Conservation (phyloP, 78 protist species). For the Dictyostelium brefeldianum region DNA sequence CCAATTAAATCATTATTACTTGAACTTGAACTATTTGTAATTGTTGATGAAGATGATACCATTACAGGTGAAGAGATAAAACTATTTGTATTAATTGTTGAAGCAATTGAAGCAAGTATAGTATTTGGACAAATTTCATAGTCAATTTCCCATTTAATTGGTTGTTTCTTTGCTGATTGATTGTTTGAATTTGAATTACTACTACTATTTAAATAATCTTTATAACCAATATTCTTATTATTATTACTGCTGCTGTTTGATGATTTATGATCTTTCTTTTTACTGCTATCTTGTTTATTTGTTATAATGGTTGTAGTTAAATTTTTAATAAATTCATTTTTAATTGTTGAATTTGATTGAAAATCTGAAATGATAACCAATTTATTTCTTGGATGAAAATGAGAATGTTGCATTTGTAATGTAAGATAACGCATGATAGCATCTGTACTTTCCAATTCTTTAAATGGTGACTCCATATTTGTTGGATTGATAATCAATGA, state of each 20-base stretch:
- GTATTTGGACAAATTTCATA: conserved; percentile 16
- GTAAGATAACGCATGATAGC: conserved; percentile 21
- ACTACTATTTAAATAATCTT: neutral
- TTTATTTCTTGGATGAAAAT: conserved; percentile 60
- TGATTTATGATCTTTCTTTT: conserved; percentile 1
- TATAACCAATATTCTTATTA: neutral
- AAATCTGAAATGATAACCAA: conserved; percentile 43
- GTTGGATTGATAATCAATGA: neutral
- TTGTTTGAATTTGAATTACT: neutral
- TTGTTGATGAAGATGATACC: neutral
- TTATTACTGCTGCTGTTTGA: neutral
- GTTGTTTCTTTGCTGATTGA: neutral
- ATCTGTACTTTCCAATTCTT: conserved; percentile 32
- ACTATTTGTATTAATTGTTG: conserved; percentile 1
- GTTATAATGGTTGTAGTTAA: neutral
- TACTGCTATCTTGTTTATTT: neutral
- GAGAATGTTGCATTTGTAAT: conserved; percentile 11
- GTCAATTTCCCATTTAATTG: conserved; percentile 28
- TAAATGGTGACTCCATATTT: conserved; percentile 36
- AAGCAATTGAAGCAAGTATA: neutral
- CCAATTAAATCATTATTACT: neutral
- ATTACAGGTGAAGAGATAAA: neutral
- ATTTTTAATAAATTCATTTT: conserved; percentile 65
- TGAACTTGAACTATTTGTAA: neutral
- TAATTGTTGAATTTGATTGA: neutral